Base-by-base conservation (phyloP, 176 grass and related monocot genomes). In the Carex pumila region DNA sequence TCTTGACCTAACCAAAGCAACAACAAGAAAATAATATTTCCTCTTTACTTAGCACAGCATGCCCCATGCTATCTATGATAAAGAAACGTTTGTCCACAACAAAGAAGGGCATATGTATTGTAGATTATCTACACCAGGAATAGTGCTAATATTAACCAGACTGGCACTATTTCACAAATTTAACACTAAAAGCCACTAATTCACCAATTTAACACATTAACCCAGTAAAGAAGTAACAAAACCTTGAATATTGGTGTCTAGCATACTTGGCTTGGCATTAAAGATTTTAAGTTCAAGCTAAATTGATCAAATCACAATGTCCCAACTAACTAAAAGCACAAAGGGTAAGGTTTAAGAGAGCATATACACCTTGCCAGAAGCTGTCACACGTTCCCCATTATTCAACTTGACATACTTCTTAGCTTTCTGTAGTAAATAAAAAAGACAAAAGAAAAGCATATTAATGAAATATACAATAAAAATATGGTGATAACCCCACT, bases 401-500 rank as follows among this genome's bases (percentile, higher is more conserved):
- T 98, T 98, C 87, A 95, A 87, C 72, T 95, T 98, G 52, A 98
- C 81, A 84, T 89, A 95, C 55, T 95, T 98, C 85, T 95, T 90
- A 84, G 81, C 34, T 81, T 52, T 95, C 96, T 95, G 86, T 82
- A 85, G 65, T 47, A 30, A 78, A 68, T 22, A 65, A 41, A 70
- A 87, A 17, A 63, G 19, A 70, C 70, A 34, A 81, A 81, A 86
- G 41, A 37, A 89, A 82, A 17, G 37, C 69, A 21, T 29, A 45
- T 59, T 18, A 87, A 31, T 88, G 10, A 87, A 19, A 64, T 61
- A 81, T 87, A 50, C 12, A 78, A 79, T 54, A 71, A 71, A 58
- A 58, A 72, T 60, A 65, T 62, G 65, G 64, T 11, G 70, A 31
- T 53, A 71, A 32, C 70, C 61, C 70, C 72, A 49, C 13, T 41